Evolutionary conservation across 495 filamentous ascomycete species (phyloP), one percentile per base, ranked within the genome.

Genomic region (Podospora sp.): DNA sequence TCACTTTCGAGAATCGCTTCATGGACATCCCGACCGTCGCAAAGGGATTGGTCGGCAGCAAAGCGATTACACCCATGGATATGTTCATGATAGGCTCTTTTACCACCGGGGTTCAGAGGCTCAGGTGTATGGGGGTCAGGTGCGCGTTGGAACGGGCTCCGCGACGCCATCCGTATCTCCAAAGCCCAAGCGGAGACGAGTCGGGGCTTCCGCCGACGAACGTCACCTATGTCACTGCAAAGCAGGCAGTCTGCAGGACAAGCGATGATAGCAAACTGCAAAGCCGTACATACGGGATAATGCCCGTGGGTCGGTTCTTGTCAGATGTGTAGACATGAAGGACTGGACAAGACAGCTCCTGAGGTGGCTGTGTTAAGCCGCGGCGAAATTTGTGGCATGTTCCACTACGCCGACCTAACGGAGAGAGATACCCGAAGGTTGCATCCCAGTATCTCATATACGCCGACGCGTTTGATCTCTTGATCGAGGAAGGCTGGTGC

Each of bases 381-480:
- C 16, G 60, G 60, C 2, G 60, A 62, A 27, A 26, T 62, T 3
- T 49, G 33, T n/a, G 60, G n/a, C 3, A 22, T 62, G 2, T 49
- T 62, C 11, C 60, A 62, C 60, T 62, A 50, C n/a, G 60, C 60
- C n/a, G 24, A 62, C 24, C 60, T 62, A 21, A 49, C 35, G n/a
- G n/a, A 22, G 2, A 14, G n/a, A 62, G 46, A 20, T 11, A 62
- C 60, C 20, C 21, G 4, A 24, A 8, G 7, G 29, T 25, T 16
- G 35, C 40, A n/a, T 22, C 16, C 6, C 25, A 49, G 20, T 62
- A 50, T n/a, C 33, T 62, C 20, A n/a, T n/a, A 27, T 62, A 62
- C 22, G n/a, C 60, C 36, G 60, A 62, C 2, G 60, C n/a, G 11
- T 49, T 62, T 22, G 60, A 62, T 36, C 60, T 36, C 16, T 22